Evolutionary conservation across 257 asterid species (phyloP), one percentile per base, ranked within the genome.

Genomic region (Capsicum pubescens): DNA sequence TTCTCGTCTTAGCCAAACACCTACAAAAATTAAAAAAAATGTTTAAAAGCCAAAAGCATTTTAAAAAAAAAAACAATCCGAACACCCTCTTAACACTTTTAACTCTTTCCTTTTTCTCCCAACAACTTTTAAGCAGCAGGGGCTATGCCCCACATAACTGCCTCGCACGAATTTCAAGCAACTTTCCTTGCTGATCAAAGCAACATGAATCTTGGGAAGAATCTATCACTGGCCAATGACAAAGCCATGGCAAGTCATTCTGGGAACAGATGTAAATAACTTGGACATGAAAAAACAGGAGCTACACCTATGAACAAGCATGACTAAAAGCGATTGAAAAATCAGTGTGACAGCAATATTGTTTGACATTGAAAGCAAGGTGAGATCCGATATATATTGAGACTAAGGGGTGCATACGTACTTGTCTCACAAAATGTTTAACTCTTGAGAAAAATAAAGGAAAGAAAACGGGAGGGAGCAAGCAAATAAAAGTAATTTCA

Each of bases 181-280:
- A 39, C 21, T 68, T 21, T 15, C 14, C 52, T 68, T 36, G 76
- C 52, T 36, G 76, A 39, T 68, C 15, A 32, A 52, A 76, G 63
- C 46, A 76, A 76, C 13, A 76, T 52, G 13, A 69, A 76, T 76
- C 63, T 63, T 26, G 61, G 44, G 46, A 74, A 69, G 78, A 69
- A 69, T 42, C 78, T 70, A 70, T 6, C 0, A 44, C 57, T 76
- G 26, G 63, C 14, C 81, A 76, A 76, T 61, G 64, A 35, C 63
- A 76, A 76, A 21, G 63, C 26, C 61, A 76, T 72, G 61, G 77
- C 54, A 68, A 52, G 61, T 52, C 63, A 76, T 76, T 76, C 21
- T 21, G 44, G 81, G 48, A 52, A 26, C 21, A 76, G 12, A 52
- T 52, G 46, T 76, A 52, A 76, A 76, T 55, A 52, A 32, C 46